Evolutionary conservation across 73 alveolate genomes (phyloP), one percentile per base, ranked within the genome.

Genomic region (Paramecium tetraurelia): DNA sequence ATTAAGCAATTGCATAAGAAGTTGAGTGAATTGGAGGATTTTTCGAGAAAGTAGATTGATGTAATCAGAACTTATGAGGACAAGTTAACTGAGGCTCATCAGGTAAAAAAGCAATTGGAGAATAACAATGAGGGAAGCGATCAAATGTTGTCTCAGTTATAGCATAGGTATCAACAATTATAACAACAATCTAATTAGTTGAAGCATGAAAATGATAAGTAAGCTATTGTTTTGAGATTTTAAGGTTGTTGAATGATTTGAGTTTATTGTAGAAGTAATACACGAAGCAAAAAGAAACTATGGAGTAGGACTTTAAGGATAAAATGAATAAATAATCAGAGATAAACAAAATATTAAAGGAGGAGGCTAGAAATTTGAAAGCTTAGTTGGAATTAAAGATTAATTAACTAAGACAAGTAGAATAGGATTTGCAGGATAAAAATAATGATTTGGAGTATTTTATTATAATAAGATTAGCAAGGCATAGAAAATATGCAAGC

Each of bases 221-320:
- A 75, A 35, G n/a, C 35, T 12, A 33, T 14, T 12, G 3, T 29
- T 22, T 7, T 53, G 22, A 18, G 12, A 35, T 11, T 29, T 38
- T 75, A n/a, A 75, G 87, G 36, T 80, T 80, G 46, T 48, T 80
- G 27, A 80, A 40, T 80, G 90, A 80, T 80, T 35, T 80, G 24
- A 80, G 90, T 80, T n/a, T 48, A 14, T 3, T 80, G 10, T 46
- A 80, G 33, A 80, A 80, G 48, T 12, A 80, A 41, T 80, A 22
- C 18, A 21, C 38, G 20, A 80, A 80, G 24, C 14, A 80, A 80
- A 31, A 16, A 21, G 75, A 48, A 20, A 12, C 24, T 20, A 44
- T 27, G 29, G 90, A 41, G 7, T 12, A 80, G 7, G 90, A 80
- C 2, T 80, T 11, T 21, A 41, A 46, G 75, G 90, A 80, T 44